Evolutionary conservation across 805 yeast species (phyloP).

Genomic region (Hanseniaspora singularis): DNA sequence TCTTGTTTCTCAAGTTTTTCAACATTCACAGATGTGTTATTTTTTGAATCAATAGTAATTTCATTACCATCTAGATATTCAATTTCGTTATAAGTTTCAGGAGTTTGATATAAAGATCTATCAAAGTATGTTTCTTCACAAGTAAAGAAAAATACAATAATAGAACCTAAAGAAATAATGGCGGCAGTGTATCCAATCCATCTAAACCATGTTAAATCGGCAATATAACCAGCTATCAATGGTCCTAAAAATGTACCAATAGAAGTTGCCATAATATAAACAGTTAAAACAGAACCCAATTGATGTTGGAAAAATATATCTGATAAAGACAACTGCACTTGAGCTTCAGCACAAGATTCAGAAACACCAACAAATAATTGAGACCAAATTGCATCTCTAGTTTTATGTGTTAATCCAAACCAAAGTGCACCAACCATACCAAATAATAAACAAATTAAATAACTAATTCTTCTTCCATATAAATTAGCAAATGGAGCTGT

Average conservation of each 20-base stretch:
- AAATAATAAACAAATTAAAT: constrained; percentile 45
- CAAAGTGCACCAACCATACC: constrained; percentile 59
- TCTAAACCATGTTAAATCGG: constrained; percentile 48
- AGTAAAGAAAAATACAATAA: constrained; percentile 43
- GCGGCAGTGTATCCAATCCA: constrained; percentile 68
- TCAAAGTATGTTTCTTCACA: constrained; percentile 66
- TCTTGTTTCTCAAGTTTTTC: background rate
- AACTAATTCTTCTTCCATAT: constrained; percentile 57
- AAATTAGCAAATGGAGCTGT: constrained; percentile 57
- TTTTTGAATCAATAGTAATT: constrained; percentile 4
- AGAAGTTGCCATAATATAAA: constrained; percentile 62
- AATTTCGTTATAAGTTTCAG: background rate
- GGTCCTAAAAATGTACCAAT: constrained; percentile 74
- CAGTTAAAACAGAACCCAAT: constrained; percentile 57
- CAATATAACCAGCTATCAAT: constrained; percentile 61
- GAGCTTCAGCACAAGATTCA: constrained; percentile 68
- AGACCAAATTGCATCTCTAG: constrained; percentile 60
- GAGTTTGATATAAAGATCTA: constrained; percentile 34
- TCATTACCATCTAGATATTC: constrained; percentile 4
- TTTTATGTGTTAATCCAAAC: constrained; percentile 47
- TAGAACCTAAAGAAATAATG: constrained; percentile 49
- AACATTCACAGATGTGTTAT: background rate
- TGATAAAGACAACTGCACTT: constrained; percentile 52
- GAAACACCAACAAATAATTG: constrained; percentile 70
- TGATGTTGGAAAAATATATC: constrained; percentile 73